A percentile compares a stretch with the other conserved stretches of the same genome.
These are phyloP conservation scores for Magnaporthales sp. DNA, from an alignment of 2,329 filamentous ascomycete species.

Conservation along the genomic window DNA sequence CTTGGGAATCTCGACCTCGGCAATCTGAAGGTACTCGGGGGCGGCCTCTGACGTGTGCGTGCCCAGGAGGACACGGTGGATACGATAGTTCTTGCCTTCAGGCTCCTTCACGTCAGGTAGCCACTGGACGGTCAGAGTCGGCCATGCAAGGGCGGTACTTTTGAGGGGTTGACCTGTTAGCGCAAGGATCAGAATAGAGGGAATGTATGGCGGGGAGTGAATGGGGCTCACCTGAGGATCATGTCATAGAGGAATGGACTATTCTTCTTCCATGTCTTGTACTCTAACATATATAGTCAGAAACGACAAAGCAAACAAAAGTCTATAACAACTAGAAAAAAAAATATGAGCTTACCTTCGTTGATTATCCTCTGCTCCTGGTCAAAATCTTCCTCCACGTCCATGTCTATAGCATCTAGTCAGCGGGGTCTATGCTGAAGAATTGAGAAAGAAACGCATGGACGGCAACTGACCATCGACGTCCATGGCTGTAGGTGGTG, in stretches of 20 bases:
- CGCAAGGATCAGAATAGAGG: background rate
- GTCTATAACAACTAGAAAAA: background rate
- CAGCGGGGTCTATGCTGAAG: conserved; percentile 10
- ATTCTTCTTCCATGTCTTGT: conserved; percentile 99
- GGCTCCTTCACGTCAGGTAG: conserved; percentile 88
- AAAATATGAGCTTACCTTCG: conserved; percentile 50
- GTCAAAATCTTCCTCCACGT: conserved; percentile 62
- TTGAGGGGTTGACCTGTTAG: conserved; percentile 9
- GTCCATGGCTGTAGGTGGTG: conserved; percentile 1
- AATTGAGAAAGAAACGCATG: background rate
- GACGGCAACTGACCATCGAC: conserved; percentile 3
- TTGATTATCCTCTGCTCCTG: conserved; percentile 85
- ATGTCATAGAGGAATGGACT: conserved; percentile 97
- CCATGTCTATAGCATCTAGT: conserved; percentile 30
- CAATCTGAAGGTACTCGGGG: conserved; percentile 89
- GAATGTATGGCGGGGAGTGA: conserved; percentile 6
- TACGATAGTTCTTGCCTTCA: conserved; percentile 76
- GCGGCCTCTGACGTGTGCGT: conserved; percentile 86
- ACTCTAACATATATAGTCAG: conserved; percentile 49
- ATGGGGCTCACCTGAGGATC: conserved; percentile 61
- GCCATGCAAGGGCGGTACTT: conserved; percentile 91
- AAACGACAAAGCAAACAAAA: background rate
- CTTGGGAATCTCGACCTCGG: conserved; percentile 87
- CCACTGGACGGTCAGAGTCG: conserved; percentile 96
- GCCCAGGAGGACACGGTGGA: conserved; percentile 83